phyloP scores from a whole-genome alignment of 805 yeast species.

The Yarrowia sp. region DNA sequence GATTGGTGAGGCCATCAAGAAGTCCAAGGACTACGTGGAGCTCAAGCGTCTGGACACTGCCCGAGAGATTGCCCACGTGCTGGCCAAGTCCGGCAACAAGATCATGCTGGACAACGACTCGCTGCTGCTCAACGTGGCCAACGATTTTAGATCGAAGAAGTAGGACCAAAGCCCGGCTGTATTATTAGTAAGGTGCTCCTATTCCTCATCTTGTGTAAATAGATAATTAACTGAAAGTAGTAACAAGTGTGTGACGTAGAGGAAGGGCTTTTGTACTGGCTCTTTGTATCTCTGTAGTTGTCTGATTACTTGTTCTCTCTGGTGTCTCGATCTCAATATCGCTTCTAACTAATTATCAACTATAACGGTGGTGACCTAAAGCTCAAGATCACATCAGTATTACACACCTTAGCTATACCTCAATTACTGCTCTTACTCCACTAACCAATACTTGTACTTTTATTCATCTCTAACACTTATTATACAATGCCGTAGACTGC shows the following conservation, averaged over 20 bases:
- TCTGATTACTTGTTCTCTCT: too few species aligned
- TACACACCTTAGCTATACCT: too few species aligned
- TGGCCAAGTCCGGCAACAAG: constrained; percentile 88
- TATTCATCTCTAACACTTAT: constrained; percentile 6
- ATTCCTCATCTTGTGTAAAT: constrained; percentile 22
- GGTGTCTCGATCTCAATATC: too few species aligned
- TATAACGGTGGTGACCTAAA: too few species aligned
- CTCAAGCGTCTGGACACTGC: constrained; percentile 97
- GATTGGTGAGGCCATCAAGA: constrained; percentile 98
- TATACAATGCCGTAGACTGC: constrained; percentile 2
- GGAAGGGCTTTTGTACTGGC: too few species aligned
- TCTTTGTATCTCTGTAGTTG: too few species aligned
- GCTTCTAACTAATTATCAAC: too few species aligned
- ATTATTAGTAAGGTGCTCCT: too few species aligned
- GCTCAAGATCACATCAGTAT: too few species aligned
- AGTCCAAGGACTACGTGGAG: constrained; percentile 94
- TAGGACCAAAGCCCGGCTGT: not conserved
- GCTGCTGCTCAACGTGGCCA: constrained; percentile 83
- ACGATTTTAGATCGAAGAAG: constrained; percentile 65
- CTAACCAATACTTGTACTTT: not conserved
- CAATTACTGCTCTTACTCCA: too few species aligned
- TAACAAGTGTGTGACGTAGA: not conserved
- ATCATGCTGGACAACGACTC: constrained; percentile 92
- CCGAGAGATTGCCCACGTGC: constrained; percentile 86
- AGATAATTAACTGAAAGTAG: constrained; percentile 31